These are phyloP conservation scores for Acer yangbiense DNA, from an alignment of 345 rosid species.

Conservation along the genomic window DNA sequence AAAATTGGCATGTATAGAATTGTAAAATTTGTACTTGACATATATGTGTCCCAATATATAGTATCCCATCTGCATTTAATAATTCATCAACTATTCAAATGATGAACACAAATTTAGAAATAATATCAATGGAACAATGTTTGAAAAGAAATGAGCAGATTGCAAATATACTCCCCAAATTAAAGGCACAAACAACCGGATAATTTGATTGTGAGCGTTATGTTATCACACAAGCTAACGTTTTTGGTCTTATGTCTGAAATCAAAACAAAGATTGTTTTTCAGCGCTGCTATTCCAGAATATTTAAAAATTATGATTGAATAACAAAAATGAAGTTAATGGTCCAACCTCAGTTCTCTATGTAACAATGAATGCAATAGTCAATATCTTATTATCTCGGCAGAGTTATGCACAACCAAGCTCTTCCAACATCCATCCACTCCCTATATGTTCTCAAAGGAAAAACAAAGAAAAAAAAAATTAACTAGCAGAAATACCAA, in stretches of 20 bases:
- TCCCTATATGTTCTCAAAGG: background rate
- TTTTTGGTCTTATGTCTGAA: background rate
- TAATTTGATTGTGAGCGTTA: background rate
- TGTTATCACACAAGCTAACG: background rate
- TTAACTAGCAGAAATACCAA: background rate
- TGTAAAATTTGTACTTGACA: background rate
- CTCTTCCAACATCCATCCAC: background rate
- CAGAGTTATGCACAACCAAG: background rate
- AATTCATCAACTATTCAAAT: background rate
- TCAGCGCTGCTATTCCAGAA: background rate
- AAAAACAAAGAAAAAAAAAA: background rate
- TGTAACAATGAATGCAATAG: background rate
- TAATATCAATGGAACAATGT: background rate
- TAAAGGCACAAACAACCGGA: background rate
- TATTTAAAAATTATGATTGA: background rate
- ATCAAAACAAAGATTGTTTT: background rate
- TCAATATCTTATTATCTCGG: background rate
- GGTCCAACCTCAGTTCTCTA: too few relatives aligned
- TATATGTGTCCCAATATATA: background rate
- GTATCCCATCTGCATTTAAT: conserved; percentile 10
- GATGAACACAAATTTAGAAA: background rate
- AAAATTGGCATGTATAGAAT: background rate
- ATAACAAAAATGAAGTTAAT: too few relatives aligned
- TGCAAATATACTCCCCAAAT: too few relatives aligned
- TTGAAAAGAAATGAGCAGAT: background rate